These are phyloP conservation scores for Raddia guianensis DNA, from an alignment of 176 grass and related monocot genomes.

Conservation along the genomic window DNA sequence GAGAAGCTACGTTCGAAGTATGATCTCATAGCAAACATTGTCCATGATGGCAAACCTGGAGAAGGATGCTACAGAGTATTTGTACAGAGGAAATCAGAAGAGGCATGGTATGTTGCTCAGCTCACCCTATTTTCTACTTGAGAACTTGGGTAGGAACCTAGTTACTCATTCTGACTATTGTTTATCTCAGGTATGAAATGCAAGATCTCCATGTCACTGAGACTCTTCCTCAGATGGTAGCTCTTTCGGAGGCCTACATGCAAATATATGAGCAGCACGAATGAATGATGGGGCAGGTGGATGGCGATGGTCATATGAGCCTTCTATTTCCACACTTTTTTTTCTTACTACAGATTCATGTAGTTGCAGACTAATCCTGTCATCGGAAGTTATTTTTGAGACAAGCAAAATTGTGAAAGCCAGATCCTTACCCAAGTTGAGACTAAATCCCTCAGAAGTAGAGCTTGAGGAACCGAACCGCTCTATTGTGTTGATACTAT, in stretches of 20 bases:
- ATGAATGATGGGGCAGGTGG: constrained; percentile 28
- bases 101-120: constrained; percentile 66
- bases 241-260: constrained; percentile 93
- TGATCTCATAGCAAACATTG: constrained; percentile 93
- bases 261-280: constrained; percentile 97
- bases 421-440: neutral
- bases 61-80: constrained; percentile 95
- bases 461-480: neutral
- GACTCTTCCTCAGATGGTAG: constrained; percentile 98
- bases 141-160: neutral
- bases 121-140: neutral
- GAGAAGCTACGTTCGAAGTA: constrained; percentile 84
- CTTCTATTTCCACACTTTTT: neutral
- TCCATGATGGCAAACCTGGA: constrained; percentile 92
- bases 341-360: constrained; percentile 22
- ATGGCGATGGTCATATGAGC: neutral
- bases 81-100: constrained; percentile 91
- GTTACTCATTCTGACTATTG: constrained; percentile 17
- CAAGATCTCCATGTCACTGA: constrained; percentile 97
- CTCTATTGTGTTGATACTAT: neutral
- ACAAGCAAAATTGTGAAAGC: neutral
- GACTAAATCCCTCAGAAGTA: neutral
- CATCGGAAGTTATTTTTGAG: neutral
- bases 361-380: constrained; percentile 1
- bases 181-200: constrained; percentile 85